A percentile compares a stretch with the other conserved stretches of the same genome.
Evolutionary conservation across 139 green algal species (phyloP).

Genomic region (Picochlorum sp.): DNA sequence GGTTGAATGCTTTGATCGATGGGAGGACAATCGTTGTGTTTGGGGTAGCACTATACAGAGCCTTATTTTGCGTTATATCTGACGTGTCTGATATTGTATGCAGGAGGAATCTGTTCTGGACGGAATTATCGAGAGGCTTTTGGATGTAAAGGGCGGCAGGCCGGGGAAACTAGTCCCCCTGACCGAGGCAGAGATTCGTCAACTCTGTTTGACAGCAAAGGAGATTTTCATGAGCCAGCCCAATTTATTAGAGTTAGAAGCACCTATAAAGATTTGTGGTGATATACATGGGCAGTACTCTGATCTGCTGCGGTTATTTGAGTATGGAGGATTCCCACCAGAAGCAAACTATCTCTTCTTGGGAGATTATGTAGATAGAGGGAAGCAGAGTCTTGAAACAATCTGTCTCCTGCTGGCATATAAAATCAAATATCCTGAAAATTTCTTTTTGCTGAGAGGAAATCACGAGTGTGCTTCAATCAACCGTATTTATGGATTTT

Average conservation of each 20-base stretch:
- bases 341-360: slow-evolving; percentile 99
- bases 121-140: slow-evolving; percentile 87
- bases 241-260: slow-evolving; percentile 96
- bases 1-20: neutral
- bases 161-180: slow-evolving; percentile 94
- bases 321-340: slow-evolving; percentile 97
- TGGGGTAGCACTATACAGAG: neutral
- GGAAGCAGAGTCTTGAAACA: slow-evolving; percentile 98
- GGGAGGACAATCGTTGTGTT: neutral
- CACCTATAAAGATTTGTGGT: slow-evolving; percentile 99
- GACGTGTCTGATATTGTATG: neutral
- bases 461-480: slow-evolving; percentile 98
- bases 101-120: slow-evolving; percentile 67
- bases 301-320: slow-evolving; percentile 95
- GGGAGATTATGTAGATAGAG: slow-evolving; percentile 97
- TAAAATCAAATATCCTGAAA: slow-evolving; percentile 99
- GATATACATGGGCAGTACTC: slow-evolving; percentile 99
- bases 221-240: slow-evolving; percentile 95
- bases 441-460: slow-evolving; percentile 97
- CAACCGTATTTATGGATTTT: slow-evolving; percentile 99
- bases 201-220: slow-evolving; percentile 85
- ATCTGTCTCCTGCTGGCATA: slow-evolving; percentile 98
- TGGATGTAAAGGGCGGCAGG: slow-evolving; percentile 77
- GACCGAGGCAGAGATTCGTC: slow-evolving; percentile 84
- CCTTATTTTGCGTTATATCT: too few species aligned